These are phyloP conservation scores for Metarhizium album DNA, from an alignment of 2,329 filamentous ascomycete species.

Conservation along the genomic window DNA sequence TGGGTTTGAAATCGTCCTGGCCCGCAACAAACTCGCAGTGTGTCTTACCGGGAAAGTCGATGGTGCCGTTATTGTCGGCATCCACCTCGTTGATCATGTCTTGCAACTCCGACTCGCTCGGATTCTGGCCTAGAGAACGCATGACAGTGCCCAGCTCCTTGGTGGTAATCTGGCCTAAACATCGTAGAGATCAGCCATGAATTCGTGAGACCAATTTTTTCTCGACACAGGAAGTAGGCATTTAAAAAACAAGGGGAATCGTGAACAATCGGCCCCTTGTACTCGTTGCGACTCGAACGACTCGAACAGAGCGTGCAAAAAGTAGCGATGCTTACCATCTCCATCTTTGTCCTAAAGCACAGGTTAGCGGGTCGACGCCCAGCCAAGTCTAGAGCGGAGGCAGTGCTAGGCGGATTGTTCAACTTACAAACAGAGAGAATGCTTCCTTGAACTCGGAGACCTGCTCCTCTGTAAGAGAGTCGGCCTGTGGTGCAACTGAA, in stretches of 20 bases:
- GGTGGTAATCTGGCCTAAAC: constrained; percentile 75
- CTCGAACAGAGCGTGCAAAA: too few relatives aligned
- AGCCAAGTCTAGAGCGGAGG: not conserved
- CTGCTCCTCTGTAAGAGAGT: constrained; percentile 98
- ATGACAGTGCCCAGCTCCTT: constrained; percentile 86
- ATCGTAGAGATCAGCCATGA: not conserved
- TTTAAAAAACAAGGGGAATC: not conserved
- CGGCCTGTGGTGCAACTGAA: constrained; percentile 52
- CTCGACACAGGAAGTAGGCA: not conserved
- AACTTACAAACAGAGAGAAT: constrained; percentile 96
- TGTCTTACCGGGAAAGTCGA: constrained; percentile 73
- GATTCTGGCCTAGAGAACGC: constrained; percentile 83
- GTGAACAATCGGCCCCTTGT: not conserved
- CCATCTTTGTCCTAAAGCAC: constrained; percentile 72
- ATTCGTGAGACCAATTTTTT: not conserved
- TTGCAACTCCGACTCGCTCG: constrained; percentile 80
- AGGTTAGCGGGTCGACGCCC: constrained; percentile 4
- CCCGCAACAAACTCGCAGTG: not conserved
- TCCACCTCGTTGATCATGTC: constrained; percentile 95
- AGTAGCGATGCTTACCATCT: constrained; percentile 56
- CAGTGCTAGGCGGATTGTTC: not conserved
- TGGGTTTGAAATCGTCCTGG: not conserved
- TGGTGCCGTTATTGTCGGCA: constrained; percentile 85
- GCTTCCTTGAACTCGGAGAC: constrained; percentile 99
- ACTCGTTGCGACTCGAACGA: not conserved